Conservation (phyloP, 331 rosid genomes). For the Telfairia occidentalis region DNA sequence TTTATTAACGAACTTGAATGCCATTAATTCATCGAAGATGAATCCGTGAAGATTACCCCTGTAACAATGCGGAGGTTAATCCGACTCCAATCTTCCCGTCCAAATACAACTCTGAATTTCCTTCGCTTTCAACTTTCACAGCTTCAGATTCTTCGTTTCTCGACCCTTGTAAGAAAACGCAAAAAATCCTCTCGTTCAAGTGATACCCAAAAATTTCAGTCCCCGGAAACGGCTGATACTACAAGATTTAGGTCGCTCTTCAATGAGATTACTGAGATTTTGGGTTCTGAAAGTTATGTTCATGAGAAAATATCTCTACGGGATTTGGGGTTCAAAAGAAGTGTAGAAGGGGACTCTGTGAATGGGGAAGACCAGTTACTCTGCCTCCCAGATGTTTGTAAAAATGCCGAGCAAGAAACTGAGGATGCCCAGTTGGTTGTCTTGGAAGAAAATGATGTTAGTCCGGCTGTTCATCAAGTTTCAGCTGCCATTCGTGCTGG, state of each 20-base stretch:
- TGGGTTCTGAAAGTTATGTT: constrained; percentile 33
- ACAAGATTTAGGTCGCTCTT: constrained; percentile 37
- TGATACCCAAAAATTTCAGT: constrained; percentile 15
- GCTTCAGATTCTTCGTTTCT: constrained; percentile 24
- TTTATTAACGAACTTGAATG: neutral
- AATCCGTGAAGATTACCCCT: neutral
- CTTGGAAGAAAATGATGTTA: constrained; percentile 36
- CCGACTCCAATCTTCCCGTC: constrained; percentile 19
- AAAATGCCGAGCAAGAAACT: constrained; percentile 32
- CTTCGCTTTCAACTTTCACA: constrained; percentile 16
- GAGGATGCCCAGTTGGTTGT: constrained; percentile 22
- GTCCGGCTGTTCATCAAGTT: constrained; percentile 44
- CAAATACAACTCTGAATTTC: constrained; percentile 12
- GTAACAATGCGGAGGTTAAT: constrained; percentile 35
- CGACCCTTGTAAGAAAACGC: constrained; percentile 18
- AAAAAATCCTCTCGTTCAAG: constrained; percentile 16
- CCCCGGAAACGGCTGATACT: constrained; percentile 14
- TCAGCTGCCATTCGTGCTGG: constrained; percentile 30
- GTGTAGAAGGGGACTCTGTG: neutral
- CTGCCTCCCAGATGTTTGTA: constrained; percentile 35
- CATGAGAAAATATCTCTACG: constrained; percentile 24
- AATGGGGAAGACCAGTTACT: constrained; percentile 2
- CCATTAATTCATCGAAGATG: neutral
- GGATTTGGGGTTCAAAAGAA: constrained; percentile 19
- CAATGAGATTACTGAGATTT: constrained; percentile 52